These are phyloP conservation scores for Triticum turgidum DNA, from an alignment of 176 grass and related monocot species.

Conservation along the genomic window DNA sequence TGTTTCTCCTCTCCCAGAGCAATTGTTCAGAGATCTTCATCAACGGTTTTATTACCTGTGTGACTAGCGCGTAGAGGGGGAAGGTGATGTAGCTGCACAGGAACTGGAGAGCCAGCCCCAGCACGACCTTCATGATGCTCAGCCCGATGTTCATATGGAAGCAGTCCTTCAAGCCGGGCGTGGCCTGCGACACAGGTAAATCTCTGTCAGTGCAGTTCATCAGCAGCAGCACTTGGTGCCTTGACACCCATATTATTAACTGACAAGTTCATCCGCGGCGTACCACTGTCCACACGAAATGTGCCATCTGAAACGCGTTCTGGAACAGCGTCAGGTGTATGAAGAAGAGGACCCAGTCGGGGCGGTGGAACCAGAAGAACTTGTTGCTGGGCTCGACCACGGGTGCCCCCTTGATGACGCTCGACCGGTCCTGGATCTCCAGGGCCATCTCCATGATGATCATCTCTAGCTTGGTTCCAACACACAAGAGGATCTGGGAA, in stretches of 20 bases:
- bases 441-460: conserved; percentile 92
- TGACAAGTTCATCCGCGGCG: no score
- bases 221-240: background rate
- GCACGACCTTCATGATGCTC: conserved; percentile 48
- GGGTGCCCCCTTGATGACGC: conserved; percentile 69
- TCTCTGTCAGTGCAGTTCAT: background rate
- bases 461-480: conserved; percentile 78
- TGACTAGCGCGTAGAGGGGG: conserved; percentile 83
- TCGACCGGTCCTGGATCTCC: conserved; percentile 61
- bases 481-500: conserved; percentile 59
- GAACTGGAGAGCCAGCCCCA: conserved; percentile 59
- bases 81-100: conserved; percentile 98
- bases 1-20: background rate
- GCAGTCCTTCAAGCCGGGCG: conserved; percentile 55
- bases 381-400: conserved; percentile 73
- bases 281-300: conserved; percentile 83
- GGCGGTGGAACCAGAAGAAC: conserved; percentile 82
- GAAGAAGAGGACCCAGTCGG: conserved; percentile 75
- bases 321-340: conserved; percentile 84
- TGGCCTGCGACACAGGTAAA: conserved; percentile 28
- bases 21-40: background rate
- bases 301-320: conserved; percentile 92
- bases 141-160: conserved; percentile 36
- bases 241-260: background rate
- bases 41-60: conserved; percentile 60